phyloP scores from a whole-genome alignment of 306 rosid genomes.

The Leucaena leucocephala region DNA sequence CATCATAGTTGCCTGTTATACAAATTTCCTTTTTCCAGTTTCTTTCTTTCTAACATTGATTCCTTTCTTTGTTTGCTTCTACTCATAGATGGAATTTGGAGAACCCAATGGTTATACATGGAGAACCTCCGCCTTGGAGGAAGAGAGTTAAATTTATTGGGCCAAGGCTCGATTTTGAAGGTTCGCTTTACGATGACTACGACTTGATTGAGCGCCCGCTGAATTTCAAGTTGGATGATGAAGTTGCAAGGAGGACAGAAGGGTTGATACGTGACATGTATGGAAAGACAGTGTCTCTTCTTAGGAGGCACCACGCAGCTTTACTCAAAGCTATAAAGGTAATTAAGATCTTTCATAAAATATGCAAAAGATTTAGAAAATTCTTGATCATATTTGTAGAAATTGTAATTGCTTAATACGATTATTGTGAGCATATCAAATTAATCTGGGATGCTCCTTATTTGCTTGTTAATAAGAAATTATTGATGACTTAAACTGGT shows the following conservation, averaged over 20 bases:
- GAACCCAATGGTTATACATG: conserved; percentile 89
- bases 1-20: conserved; percentile 25
- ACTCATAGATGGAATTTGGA: conserved; percentile 89
- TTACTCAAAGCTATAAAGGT: conserved; percentile 86
- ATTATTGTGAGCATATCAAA: neutral
- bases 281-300: conserved; percentile 66
- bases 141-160: conserved; percentile 75
- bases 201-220: conserved; percentile 73
- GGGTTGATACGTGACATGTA: conserved; percentile 68
- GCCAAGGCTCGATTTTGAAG: conserved; percentile 94
- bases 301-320: conserved; percentile 82
- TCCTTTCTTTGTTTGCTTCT: conserved; percentile 20
- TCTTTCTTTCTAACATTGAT: conserved; percentile 21
- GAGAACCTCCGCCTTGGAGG: conserved; percentile 97
- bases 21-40: conserved; percentile 12
- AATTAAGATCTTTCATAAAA: conserved; percentile 17
- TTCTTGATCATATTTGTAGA: neutral
- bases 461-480: conserved; percentile 7
- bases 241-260: conserved; percentile 79
- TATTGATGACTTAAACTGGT: conserved; percentile 5
- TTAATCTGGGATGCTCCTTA: conserved; percentile 17
- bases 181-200: conserved; percentile 84
- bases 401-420: neutral
- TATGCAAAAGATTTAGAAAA: neutral
- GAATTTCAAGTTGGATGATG: conserved; percentile 83